phyloP scores from a whole-genome alignment of 1,284 basidiomycete species.

The Puccinia brachypodii region DNA sequence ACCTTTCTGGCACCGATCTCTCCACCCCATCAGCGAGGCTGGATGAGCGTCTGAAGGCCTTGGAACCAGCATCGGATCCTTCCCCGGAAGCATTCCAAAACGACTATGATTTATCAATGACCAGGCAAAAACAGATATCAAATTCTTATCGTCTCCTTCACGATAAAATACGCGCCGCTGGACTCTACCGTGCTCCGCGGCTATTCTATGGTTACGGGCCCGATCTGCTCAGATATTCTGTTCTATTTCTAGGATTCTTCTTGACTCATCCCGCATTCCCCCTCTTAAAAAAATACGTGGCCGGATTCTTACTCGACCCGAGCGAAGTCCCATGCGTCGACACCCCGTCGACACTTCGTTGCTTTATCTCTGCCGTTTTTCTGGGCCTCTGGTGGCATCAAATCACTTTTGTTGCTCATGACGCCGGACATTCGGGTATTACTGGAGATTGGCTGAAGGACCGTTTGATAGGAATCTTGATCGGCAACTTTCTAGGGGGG shows the following conservation, averaged over 20 bases:
- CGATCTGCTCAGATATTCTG: constrained; percentile 74
- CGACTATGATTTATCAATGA: constrained; percentile 49
- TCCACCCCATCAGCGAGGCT: not conserved
- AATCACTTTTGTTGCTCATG: constrained; percentile 86
- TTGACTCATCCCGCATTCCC: constrained; percentile 63
- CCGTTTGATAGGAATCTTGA: constrained; percentile 74
- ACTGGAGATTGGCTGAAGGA: constrained; percentile 83
- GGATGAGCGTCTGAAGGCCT: constrained; percentile 41
- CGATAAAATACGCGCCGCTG: constrained; percentile 71
- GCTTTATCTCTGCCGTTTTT: constrained; percentile 70
- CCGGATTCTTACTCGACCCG: not conserved
- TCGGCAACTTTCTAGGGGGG: constrained; percentile 85
- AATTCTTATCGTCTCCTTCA: constrained; percentile 77
- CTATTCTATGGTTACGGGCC: constrained; percentile 79
- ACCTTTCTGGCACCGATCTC: not conserved
- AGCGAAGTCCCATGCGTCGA: constrained; percentile 50
- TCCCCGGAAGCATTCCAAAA: constrained; percentile 33
- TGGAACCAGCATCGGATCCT: constrained; percentile 50
- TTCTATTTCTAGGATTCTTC: constrained; percentile 66
- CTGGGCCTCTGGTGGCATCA: constrained; percentile 94
- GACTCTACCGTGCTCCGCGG: constrained; percentile 80
- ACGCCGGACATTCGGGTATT: constrained; percentile 90
- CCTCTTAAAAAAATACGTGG: constrained; percentile 10
- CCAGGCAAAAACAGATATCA: constrained; percentile 13
- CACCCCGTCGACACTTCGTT: constrained; percentile 55